Percentiles rank a stretch among this genome's conserved stretches.
These are phyloP conservation scores for Artemisia argyi DNA, from an alignment of 129 eudicot genomes.

Conservation along the genomic window DNA sequence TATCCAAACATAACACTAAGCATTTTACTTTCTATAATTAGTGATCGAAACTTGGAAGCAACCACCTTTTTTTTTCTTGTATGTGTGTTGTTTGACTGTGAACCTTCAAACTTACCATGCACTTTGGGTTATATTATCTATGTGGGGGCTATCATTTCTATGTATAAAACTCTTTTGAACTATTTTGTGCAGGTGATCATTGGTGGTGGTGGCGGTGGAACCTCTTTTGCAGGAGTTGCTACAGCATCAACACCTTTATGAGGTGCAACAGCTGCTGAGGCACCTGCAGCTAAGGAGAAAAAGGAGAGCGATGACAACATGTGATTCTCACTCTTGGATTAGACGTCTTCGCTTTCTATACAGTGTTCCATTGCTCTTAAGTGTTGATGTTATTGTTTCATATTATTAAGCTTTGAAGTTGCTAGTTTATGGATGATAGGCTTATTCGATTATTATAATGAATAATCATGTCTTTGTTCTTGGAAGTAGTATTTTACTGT, in stretches of 20 bases:
- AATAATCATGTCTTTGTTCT: constrained; percentile 12
- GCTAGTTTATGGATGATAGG: constrained; percentile 7
- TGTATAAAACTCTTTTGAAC: background rate
- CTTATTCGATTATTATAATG: constrained; percentile 12
- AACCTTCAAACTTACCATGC: background rate
- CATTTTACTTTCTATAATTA: no score
- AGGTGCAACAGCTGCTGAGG: constrained; percentile 62
- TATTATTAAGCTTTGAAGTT: constrained; percentile 29
- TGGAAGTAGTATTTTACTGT: background rate
- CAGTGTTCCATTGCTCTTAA: background rate
- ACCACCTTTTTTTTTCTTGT: background rate
- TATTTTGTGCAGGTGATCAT: constrained; percentile 53
- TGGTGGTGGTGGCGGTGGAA: constrained; percentile 66
- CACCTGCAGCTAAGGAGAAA: constrained; percentile 79
- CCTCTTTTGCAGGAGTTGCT: constrained; percentile 64
- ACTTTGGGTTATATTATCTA: background rate
- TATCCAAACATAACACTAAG: background rate
- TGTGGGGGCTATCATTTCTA: no score
- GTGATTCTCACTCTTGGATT: constrained; percentile 85
- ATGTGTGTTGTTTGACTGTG: background rate
- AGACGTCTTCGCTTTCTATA: constrained; percentile 13
- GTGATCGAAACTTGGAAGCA: no score
- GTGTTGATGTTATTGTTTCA: background rate
- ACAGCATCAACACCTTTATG: constrained; percentile 61
- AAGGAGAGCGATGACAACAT: constrained; percentile 67